These are phyloP conservation scores for Ramaria sp. DNA, from an alignment of 768 basidiomycete genomes.

Conservation along the genomic window DNA sequence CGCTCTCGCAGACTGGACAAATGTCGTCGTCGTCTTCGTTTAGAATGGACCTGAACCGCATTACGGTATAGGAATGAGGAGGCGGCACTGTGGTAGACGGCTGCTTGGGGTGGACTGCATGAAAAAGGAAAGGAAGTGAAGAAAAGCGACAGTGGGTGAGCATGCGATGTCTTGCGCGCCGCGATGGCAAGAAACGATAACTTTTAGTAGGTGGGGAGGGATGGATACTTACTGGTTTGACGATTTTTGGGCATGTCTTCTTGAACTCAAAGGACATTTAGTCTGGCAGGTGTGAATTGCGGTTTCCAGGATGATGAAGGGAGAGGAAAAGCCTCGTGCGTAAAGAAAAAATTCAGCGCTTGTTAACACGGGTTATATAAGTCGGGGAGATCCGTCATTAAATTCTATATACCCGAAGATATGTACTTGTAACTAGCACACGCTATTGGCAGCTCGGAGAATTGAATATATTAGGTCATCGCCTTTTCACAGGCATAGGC, in stretches of 20 bases:
- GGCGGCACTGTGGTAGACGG: slow-evolving; percentile 53
- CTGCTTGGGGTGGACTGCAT: slow-evolving; percentile 33
- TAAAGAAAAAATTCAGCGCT: not conserved
- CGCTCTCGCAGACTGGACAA: slow-evolving; percentile 84
- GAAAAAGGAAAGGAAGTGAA: slow-evolving; percentile 9
- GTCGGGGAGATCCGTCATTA: slow-evolving; percentile 4
- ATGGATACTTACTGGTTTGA: slow-evolving; percentile 19
- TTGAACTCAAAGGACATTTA: slow-evolving; percentile 21
- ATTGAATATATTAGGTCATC: too few species aligned
- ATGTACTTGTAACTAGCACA: too few species aligned
- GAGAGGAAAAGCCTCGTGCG: slow-evolving; percentile 4
- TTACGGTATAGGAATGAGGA: slow-evolving; percentile 61
- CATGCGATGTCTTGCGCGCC: too few species aligned
- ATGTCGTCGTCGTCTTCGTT: slow-evolving; percentile 81
- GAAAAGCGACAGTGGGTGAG: slow-evolving; percentile 11
- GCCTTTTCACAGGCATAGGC: too few species aligned
- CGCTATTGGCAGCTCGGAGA: too few species aligned
- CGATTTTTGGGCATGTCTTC: slow-evolving; percentile 31
- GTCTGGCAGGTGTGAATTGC: slow-evolving; percentile 26
- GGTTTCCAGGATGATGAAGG: slow-evolving; percentile 31
- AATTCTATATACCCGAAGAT: not conserved
- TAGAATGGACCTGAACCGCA: slow-evolving; percentile 28
- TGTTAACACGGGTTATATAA: slow-evolving; percentile 3
- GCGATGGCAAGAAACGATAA: too few species aligned
- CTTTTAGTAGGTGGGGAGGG: too few species aligned